A percentile compares a stretch with the other conserved stretches of the same genome.
Evolutionary conservation across 257 asterid species (phyloP).

Genomic region (Nicotiana undulata): DNA sequence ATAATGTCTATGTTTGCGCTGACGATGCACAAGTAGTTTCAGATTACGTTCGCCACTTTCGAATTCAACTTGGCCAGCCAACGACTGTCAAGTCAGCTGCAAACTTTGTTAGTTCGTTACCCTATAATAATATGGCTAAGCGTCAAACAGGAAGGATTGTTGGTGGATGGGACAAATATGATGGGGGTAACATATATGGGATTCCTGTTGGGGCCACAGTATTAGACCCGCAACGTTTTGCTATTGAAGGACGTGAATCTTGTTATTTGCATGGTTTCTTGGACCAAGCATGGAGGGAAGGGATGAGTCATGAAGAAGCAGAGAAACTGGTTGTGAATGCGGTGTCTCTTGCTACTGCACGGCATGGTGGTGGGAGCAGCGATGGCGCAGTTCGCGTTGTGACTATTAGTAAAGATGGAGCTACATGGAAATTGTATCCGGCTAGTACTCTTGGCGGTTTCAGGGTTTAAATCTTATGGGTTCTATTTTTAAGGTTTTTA

Average conservation of each 20-base stretch:
- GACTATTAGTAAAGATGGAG: conserved; percentile 79
- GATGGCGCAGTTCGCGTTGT: conserved; percentile 84
- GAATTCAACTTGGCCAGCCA: conserved; percentile 85
- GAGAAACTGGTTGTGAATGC: conserved; percentile 88
- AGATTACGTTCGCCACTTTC: conserved; percentile 69
- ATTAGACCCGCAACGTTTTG: conserved; percentile 66
- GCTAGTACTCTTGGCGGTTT: conserved; percentile 32
- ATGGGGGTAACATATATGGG: conserved; percentile 93
- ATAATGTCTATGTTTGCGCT: conserved; percentile 21
- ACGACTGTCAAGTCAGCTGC: conserved; percentile 83
- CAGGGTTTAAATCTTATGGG: no score
- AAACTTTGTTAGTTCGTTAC: conserved; percentile 46
- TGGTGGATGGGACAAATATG: conserved; percentile 98
- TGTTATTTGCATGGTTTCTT: conserved; percentile 70
- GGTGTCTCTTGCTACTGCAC: conserved; percentile 96
- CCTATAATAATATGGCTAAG: conserved; percentile 73
- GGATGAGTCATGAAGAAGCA: conserved; percentile 75
- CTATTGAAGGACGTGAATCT: conserved; percentile 91
- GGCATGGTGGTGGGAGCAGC: conserved; percentile 90
- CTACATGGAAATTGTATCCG: conserved; percentile 44
- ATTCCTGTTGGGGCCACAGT: conserved; percentile 90
- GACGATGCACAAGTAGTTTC: conserved; percentile 78
- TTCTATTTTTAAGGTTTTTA: no score
- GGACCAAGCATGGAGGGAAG: conserved; percentile 79
- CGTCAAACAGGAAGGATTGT: conserved; percentile 91